Percentiles rank a stretch among this genome's conserved stretches.
Conservation (phyloP, 192 early-diverging fungal species). For the Linnemannia exigua region DNA sequence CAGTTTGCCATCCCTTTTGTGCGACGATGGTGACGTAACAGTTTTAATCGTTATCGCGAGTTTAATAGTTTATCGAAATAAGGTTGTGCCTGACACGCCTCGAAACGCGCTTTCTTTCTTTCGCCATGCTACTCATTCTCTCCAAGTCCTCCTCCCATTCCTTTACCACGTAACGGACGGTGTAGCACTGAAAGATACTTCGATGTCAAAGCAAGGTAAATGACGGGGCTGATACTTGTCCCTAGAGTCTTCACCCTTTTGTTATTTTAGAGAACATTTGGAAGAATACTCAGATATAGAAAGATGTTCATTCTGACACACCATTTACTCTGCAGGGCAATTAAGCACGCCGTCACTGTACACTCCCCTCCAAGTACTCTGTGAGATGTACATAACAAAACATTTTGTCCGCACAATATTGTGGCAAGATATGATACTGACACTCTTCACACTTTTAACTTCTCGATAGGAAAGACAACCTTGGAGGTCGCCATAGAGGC, state of each 20-base stretch:
- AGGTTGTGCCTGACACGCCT: background rate
- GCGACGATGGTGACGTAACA: background rate
- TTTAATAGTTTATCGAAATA: background rate
- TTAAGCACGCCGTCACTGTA: too few relatives aligned
- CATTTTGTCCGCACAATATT: too few relatives aligned
- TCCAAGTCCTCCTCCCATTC: background rate
- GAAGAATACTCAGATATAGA: too few relatives aligned
- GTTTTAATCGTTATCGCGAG: background rate
- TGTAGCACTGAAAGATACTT: background rate
- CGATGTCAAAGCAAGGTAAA: background rate
- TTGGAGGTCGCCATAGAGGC: constrained; percentile 14
- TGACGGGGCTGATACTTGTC: too few relatives aligned
- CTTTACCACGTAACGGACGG: background rate
- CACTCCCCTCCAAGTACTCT: too few relatives aligned
- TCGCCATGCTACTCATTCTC: background rate
- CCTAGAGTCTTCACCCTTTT: too few relatives aligned
- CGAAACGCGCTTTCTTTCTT: background rate
- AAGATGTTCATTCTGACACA: too few relatives aligned
- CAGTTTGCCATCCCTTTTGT: too few relatives aligned
- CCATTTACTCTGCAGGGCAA: too few relatives aligned
- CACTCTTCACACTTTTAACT: background rate
- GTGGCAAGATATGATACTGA: background rate
- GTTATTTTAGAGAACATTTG: too few relatives aligned
- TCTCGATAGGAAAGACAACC: background rate
- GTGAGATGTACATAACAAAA: too few relatives aligned